A percentile compares a stretch with the other conserved stretches of the same genome.
Conservation (phyloP, 441 rosid species). For the Adansonia grandidieri region DNA sequence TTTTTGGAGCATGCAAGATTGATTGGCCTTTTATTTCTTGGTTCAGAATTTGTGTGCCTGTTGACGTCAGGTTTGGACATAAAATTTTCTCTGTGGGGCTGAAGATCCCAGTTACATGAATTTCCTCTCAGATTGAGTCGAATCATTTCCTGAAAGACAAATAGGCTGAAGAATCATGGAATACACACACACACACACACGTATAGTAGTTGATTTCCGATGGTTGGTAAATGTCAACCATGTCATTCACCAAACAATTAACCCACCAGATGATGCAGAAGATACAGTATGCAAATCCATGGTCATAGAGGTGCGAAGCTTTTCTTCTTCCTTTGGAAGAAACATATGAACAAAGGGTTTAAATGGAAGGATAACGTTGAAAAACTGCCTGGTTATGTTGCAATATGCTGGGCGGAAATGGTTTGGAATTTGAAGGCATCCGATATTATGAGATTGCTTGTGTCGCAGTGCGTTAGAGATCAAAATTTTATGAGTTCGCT, state of each 20-base stretch:
- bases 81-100: too few species aligned
- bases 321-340: neutral
- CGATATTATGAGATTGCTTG: constrained; percentile 15
- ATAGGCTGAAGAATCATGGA: neutral
- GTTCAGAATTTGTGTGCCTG: too few species aligned
- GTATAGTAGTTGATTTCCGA: neutral
- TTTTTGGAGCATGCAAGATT: neutral
- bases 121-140: neutral
- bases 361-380: neutral
- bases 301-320: neutral
- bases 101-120: too few species aligned
- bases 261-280: too few species aligned
- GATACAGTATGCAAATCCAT: too few species aligned
- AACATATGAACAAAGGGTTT: neutral
- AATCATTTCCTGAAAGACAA: neutral
- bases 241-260: neutral
- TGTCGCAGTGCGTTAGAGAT: constrained; percentile 42
- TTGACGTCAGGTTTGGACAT: neutral
- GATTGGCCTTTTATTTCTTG: too few species aligned
- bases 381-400: neutral
- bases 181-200: too few species aligned
- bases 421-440: neutral
- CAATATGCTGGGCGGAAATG: neutral
- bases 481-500: constrained; percentile 37
- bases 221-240: neutral